Base-by-base conservation (phyloP, 2,329 filamentous ascomycete species). In the Verruconis gallopava region DNA sequence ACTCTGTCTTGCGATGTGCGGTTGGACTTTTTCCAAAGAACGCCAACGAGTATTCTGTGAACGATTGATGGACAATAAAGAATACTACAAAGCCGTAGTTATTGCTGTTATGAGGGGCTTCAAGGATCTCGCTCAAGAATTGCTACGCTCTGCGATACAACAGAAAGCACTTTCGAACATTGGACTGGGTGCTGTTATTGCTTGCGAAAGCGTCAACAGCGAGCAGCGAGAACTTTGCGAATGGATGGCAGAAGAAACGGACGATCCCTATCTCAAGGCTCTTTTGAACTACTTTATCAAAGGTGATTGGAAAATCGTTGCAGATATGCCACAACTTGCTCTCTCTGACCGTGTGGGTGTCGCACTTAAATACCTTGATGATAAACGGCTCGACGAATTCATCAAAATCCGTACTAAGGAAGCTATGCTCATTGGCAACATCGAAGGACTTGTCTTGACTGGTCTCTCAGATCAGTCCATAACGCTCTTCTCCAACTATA, bases 251-350 rank as follows among this genome's bases (percentile, higher is more conserved):
- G 73, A 73, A 46, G 73, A 78, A 50, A 68, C 80, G 46, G 77
- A 79, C 0, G 82, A 91, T 51, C 79, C 83, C 0, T 89, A 88
- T 54, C 71, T 91, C 18, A 79, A 83, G 43, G 83, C 82, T 4
- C 80, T 91, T 37, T 83, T 85, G 18, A 77, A 79, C 3, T 77
- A 84, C 49, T 82, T 91, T 46, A 77, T 79, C 6, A 84, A 78
- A 0, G 79, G 80, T 3, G 73, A 85, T 55, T 91, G 85, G 85
- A 66, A 72, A 14, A 71, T 73, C 32, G 81, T 91, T 32, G 78
- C 81, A 30, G 73, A 79, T 48, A 82, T 86, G 54, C 67, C 71
- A 15, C 81, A 82, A 20, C 69, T 93, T 2, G 79, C 83, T 1
- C 70, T 91, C 2, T 71, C 77, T 11, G 83, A 89, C 54, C 77